These are phyloP conservation scores for Fusarium transvaalense DNA, from an alignment of 2,329 filamentous ascomycete species.

Conservation along the genomic window DNA sequence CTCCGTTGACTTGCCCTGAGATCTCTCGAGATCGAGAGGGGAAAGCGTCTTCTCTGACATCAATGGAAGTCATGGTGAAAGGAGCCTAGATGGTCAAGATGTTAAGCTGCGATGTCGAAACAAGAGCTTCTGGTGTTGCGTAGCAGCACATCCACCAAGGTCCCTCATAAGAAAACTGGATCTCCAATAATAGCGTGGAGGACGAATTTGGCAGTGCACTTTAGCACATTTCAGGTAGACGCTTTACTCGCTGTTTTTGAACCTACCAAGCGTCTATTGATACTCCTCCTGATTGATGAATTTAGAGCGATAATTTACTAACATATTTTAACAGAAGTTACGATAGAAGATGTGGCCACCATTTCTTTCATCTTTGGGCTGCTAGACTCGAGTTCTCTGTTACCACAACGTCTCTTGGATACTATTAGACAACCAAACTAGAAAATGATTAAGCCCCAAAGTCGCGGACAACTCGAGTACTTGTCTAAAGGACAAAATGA, in stretches of 20 bases:
- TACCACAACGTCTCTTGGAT: no score
- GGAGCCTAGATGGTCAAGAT: conserved; percentile 17
- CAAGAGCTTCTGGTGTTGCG: conserved; percentile 7
- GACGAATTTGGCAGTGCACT: neutral
- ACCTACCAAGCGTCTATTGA: neutral
- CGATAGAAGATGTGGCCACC: neutral
- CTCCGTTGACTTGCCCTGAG: conserved; percentile 73
- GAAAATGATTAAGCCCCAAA: no score
- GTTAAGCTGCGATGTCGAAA: neutral
- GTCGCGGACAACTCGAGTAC: no score
- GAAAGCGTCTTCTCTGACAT: conserved; percentile 69
- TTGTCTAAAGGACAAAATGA: no score
- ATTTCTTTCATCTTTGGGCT: neutral
- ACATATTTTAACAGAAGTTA: neutral
- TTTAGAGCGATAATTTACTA: no score
- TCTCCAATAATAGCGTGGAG: neutral
- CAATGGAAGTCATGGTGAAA: conserved; percentile 55
- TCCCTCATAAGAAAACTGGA: neutral
- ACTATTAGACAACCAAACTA: no score
- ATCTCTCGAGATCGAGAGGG: conserved; percentile 73
- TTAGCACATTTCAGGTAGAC: neutral
- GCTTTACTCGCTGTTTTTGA: neutral
- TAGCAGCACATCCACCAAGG: neutral
- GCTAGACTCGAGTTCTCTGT: neutral
- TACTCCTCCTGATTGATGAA: neutral